Evolutionary conservation across 495 filamentous ascomycete genomes (phyloP).

Genomic region (Neurospora hispaniola): DNA sequence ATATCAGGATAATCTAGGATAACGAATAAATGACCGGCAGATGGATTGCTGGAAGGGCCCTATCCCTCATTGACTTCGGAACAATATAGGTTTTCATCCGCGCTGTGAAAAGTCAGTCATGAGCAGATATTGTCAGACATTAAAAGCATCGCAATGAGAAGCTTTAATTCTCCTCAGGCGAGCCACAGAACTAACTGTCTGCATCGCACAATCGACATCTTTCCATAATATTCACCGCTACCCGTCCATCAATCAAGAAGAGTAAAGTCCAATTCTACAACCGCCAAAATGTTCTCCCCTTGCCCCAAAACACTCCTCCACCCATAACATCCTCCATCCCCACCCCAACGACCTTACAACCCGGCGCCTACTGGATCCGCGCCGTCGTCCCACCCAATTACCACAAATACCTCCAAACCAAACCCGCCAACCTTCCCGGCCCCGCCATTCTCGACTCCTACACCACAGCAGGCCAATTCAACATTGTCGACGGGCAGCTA

Average conservation of each 20-base stretch:
- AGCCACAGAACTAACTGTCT: background rate
- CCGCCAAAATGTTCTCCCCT: background rate
- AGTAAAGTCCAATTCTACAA: too few species aligned
- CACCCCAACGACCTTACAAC: conserved; percentile 29
- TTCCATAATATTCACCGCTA: background rate
- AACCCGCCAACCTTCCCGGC: conserved; percentile 35
- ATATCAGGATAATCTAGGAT: background rate
- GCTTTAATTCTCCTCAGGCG: background rate
- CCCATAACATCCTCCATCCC: conserved; percentile 7
- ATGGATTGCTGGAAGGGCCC: background rate
- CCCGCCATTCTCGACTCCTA: conserved; percentile 41
- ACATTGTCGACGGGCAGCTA: conserved; percentile 45
- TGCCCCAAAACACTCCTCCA: background rate
- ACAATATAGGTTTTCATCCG: accelerated
- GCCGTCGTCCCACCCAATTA: conserved; percentile 49
- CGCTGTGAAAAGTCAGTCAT: background rate
- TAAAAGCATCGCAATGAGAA: background rate
- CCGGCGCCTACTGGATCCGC: conserved; percentile 50
- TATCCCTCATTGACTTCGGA: background rate
- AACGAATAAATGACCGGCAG: background rate
- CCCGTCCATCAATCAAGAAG: background rate
- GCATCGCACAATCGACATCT: background rate
- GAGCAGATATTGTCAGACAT: background rate
- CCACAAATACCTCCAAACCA: conserved; percentile 53
- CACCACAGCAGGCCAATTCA: conserved; percentile 51